Conservation (phyloP, 768 basidiomycete species). For the Mycena pura region DNA sequence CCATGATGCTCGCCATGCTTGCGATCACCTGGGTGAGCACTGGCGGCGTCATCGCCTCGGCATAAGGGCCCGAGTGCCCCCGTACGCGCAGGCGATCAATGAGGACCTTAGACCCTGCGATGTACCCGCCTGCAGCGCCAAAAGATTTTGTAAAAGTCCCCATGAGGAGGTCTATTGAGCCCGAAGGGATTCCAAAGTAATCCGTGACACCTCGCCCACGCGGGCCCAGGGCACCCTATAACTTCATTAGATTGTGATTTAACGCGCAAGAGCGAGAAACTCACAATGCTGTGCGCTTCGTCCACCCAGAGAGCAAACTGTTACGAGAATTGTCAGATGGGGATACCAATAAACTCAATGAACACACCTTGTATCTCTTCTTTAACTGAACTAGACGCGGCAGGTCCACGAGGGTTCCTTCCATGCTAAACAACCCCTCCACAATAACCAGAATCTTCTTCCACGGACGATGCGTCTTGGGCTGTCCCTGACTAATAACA, state of each 20-base stretch:
- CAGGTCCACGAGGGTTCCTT: slow-evolving; percentile 89
- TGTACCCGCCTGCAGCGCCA: slow-evolving; percentile 93
- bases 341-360: neutral
- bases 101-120: slow-evolving; percentile 81
- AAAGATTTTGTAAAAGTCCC: slow-evolving; percentile 98
- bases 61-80: slow-evolving; percentile 84
- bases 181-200: slow-evolving; percentile 88
- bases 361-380: slow-evolving; percentile 88
- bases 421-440: slow-evolving; percentile 98
- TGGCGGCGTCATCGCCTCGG: slow-evolving; percentile 89
- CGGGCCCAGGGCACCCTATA: slow-evolving; percentile 95
- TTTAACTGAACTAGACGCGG: slow-evolving; percentile 86
- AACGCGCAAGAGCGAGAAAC: too few species aligned
- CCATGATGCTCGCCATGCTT: slow-evolving; percentile 98
- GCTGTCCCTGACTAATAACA: slow-evolving; percentile 95
- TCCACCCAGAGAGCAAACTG: slow-evolving; percentile 97
- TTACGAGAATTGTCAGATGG: neutral
- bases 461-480: slow-evolving; percentile 97
- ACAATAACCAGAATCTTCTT: slow-evolving; percentile 96
- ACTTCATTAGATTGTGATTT: too few species aligned
- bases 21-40: slow-evolving; percentile 91
- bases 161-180: slow-evolving; percentile 91
- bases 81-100: slow-evolving; percentile 83
- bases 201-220: slow-evolving; percentile 95
- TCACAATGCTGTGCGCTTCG: slow-evolving; percentile 96